Evolutionary conservation across 805 yeast species (phyloP).

Genomic region (Candida adriatica): DNA sequence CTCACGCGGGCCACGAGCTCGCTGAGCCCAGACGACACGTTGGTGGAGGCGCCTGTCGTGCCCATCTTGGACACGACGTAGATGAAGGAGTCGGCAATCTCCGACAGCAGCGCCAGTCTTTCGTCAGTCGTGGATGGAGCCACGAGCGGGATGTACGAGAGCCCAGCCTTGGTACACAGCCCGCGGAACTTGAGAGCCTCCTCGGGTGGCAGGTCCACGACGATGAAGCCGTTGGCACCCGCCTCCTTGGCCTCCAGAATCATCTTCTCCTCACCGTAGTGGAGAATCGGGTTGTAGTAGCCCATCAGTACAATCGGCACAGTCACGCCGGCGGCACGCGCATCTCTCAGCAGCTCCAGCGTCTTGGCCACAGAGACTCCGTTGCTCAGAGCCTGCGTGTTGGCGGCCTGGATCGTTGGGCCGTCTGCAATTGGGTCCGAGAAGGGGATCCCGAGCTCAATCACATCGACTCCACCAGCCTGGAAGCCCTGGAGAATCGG

Average conservation of each 20-base stretch:
- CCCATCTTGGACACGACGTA: conserved; percentile 98
- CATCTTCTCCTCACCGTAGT: conserved; percentile 82
- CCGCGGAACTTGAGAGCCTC: conserved; percentile 87
- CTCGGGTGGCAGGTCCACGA: conserved; percentile 97
- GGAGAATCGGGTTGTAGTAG: conserved; percentile 89
- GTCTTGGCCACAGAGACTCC: conserved; percentile 69
- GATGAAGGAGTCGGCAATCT: conserved; percentile 90
- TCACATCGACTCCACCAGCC: conserved; percentile 91
- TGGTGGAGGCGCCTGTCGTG: conserved; percentile 82
- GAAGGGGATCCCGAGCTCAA: conserved; percentile 94
- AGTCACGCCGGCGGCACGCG: conserved; percentile 77
- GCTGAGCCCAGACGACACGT: conserved; percentile 56
- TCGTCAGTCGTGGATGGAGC: conserved; percentile 96
- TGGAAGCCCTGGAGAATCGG: conserved; percentile 85
- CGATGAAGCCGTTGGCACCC: conserved; percentile 92
- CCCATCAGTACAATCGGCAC: conserved; percentile 95
- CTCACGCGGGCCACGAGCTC: conserved; percentile 71
- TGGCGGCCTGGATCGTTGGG: conserved; percentile 89
- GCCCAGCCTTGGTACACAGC: conserved; percentile 55
- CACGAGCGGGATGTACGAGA: conserved; percentile 87
- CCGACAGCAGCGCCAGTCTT: conserved; percentile 68
- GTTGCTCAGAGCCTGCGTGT: conserved; percentile 73
- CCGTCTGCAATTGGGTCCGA: conserved; percentile 99
- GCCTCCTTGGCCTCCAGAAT: conserved; percentile 73
- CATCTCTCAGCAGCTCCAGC: conserved; percentile 63